These are phyloP conservation scores for Bassia scoparia DNA, from an alignment of 148 eudicot species.

Conservation along the genomic window DNA sequence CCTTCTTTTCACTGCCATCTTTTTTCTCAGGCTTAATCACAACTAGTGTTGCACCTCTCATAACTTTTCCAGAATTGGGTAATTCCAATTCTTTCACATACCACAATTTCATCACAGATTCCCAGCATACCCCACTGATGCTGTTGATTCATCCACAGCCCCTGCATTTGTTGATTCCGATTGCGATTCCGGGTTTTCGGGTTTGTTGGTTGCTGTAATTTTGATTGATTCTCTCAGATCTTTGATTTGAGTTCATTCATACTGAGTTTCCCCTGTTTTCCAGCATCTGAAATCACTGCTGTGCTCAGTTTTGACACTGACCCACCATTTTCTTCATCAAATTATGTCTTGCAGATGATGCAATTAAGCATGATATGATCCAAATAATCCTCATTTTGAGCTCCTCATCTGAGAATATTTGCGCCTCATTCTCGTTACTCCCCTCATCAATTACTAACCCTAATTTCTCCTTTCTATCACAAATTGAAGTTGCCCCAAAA, in stretches of 20 bases:
- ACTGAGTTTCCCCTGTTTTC: slow-evolving; percentile 49
- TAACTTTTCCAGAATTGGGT: slow-evolving; percentile 39
- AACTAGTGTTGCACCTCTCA: slow-evolving; percentile 67
- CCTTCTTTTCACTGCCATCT: slow-evolving; percentile 3
- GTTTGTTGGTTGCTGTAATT: background rate
- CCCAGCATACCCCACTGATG: slow-evolving; percentile 30
- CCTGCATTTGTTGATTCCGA: background rate
- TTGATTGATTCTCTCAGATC: slow-evolving; percentile 32
- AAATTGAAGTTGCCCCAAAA: slow-evolving; percentile 45
- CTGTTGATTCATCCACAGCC: slow-evolving; percentile 2
- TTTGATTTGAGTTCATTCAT: slow-evolving; percentile 45
- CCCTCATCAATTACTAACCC: background rate
- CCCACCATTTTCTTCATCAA: slow-evolving; percentile 43
- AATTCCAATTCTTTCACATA: slow-evolving; percentile 49
- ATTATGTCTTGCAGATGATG: slow-evolving; percentile 58
- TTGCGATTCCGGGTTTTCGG: background rate
- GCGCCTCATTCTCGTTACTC: slow-evolving; percentile 12
- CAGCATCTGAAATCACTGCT: slow-evolving; percentile 44
- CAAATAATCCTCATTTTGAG: slow-evolving; percentile 57
- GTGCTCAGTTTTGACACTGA: slow-evolving; percentile 26
- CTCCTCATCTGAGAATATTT: slow-evolving; percentile 35
- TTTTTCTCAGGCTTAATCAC: slow-evolving; percentile 42
- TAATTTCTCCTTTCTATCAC: background rate
- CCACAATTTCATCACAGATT: slow-evolving; percentile 60
- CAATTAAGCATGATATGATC: slow-evolving; percentile 60